phyloP scores from a whole-genome alignment of 192 early-diverging fungal species.

The Backusella circina region DNA sequence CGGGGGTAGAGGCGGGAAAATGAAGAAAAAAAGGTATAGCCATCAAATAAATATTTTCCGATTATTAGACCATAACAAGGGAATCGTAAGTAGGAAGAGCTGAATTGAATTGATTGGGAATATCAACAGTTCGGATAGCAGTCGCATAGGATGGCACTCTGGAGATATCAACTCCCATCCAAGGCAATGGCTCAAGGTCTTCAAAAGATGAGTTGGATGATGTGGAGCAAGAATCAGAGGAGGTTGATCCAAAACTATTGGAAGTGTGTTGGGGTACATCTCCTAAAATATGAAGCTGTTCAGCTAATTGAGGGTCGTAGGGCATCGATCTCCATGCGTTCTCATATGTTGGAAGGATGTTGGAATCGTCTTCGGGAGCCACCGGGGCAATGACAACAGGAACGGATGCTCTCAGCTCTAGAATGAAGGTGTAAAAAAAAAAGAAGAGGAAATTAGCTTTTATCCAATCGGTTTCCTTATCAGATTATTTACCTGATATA shows the following conservation, averaged over 20 bases:
- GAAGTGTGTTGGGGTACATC: not conserved
- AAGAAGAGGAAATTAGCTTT: not conserved
- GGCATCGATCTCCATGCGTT: conserved; percentile 5
- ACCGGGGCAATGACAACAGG: conserved; percentile 31
- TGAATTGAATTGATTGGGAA: not conserved
- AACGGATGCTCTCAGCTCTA: conserved; percentile 30
- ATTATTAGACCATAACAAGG: not conserved
- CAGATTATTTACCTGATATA: conserved; percentile 25
- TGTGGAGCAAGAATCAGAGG: not conserved
- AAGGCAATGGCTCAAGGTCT: not conserved
- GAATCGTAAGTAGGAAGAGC: conserved; percentile 27
- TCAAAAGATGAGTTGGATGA: not conserved
- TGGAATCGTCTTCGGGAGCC: conserved; percentile 8
- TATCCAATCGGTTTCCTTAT: not conserved
- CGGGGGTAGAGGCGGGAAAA: not conserved
- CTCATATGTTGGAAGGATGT: conserved; percentile 29
- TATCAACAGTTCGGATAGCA: conserved; percentile 13
- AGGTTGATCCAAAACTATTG: not conserved
- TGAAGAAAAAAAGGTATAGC: not conserved
- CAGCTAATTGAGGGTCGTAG: conserved; percentile 4
- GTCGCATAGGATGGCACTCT: conserved; percentile 30
- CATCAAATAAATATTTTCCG: not conserved
- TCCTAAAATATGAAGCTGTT: not conserved
- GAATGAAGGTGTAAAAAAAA: not conserved
- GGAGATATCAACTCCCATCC: conserved; percentile 19